Evolutionary conservation across 768 basidiomycete genomes (phyloP).

Genomic region (Astraeus odoratus): DNA sequence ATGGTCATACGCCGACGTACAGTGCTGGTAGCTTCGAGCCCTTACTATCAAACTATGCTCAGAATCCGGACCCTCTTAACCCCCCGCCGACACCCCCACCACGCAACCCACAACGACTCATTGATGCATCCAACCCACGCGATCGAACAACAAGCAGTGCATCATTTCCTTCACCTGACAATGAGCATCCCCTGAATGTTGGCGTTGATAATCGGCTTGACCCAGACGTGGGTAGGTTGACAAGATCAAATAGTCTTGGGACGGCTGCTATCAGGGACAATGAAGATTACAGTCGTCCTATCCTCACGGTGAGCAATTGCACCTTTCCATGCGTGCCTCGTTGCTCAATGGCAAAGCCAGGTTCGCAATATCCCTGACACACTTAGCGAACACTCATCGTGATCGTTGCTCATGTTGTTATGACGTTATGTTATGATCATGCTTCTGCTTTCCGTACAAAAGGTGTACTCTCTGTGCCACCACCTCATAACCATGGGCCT

Average conservation of each 20-base stretch:
- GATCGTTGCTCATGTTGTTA: slow-evolving; percentile 3
- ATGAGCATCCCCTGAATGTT: slow-evolving; percentile 12
- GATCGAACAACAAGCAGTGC: neutral
- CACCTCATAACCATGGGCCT: neutral
- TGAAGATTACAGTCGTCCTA: slow-evolving; percentile 49
- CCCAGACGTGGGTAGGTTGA: slow-evolving; percentile 15
- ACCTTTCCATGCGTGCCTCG: neutral
- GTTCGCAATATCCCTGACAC: slow-evolving; percentile 51
- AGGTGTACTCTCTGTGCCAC: slow-evolving; percentile 2
- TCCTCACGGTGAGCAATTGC: slow-evolving; percentile 41
- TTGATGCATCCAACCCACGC: slow-evolving; percentile 1
- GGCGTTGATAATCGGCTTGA: slow-evolving; percentile 22
- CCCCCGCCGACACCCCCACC: slow-evolving; percentile 18
- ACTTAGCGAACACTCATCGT: slow-evolving; percentile 28
- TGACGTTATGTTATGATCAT: slow-evolving; percentile 6
- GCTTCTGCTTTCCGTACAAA: slow-evolving; percentile 4
- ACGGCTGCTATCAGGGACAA: slow-evolving; percentile 35
- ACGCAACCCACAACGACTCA: slow-evolving; percentile 21
- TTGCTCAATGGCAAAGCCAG: slow-evolving; percentile 23
- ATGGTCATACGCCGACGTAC: slow-evolving; percentile 39
- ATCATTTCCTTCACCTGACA: slow-evolving; percentile 1
- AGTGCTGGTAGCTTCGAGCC: slow-evolving; percentile 57
- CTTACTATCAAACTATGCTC: slow-evolving; percentile 41
- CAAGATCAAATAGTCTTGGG: slow-evolving; percentile 16
- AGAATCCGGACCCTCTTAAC: slow-evolving; percentile 17